Evolutionary conservation across 2,329 filamentous ascomycete genomes (phyloP).

Genomic region (Talaromyces islandicus): DNA sequence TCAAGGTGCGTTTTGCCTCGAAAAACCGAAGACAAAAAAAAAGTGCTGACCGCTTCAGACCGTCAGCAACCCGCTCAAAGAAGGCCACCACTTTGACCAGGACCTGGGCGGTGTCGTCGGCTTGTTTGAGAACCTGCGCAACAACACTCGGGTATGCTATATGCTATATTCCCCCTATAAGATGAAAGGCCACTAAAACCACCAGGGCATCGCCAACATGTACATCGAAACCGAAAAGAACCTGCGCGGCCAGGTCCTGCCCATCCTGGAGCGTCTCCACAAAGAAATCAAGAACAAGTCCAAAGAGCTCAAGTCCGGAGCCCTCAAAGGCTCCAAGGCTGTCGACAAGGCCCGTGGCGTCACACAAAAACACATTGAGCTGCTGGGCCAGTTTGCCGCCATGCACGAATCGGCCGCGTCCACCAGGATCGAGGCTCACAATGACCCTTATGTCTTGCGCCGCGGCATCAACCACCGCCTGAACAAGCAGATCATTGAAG

Average conservation of each 20-base stretch:
- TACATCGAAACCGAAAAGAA: slow-evolving; percentile 89
- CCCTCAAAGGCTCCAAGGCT: slow-evolving; percentile 77
- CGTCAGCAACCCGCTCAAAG: slow-evolving; percentile 76
- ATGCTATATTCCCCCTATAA: not conserved
- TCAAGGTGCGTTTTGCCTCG: slow-evolving; percentile 58
- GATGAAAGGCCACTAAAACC: not conserved
- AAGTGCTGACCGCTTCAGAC: slow-evolving; percentile 50
- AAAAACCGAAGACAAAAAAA: not conserved
- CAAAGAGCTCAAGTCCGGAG: slow-evolving; percentile 79
- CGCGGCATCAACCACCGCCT: slow-evolving; percentile 77
- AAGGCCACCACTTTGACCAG: slow-evolving; percentile 91
- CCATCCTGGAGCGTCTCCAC: slow-evolving; percentile 83
- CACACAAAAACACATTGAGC: slow-evolving; percentile 94
- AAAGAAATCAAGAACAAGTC: slow-evolving; percentile 94
- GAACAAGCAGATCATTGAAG: slow-evolving; percentile 84
- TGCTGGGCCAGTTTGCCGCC: slow-evolving; percentile 80
- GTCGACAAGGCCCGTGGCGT: slow-evolving; percentile 80
- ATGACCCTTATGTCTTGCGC: slow-evolving; percentile 85
- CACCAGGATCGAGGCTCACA: slow-evolving; percentile 61
- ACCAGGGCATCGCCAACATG: slow-evolving; percentile 73
- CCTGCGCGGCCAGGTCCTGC: slow-evolving; percentile 78
- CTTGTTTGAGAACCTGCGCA: slow-evolving; percentile 88
- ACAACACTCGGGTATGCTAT: slow-evolving; percentile 67
- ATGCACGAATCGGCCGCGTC: slow-evolving; percentile 65
- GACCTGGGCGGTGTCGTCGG: slow-evolving; percentile 79